Evolutionary conservation across 1,284 basidiomycete species (phyloP).

Genomic region (Boletus sp.): DNA sequence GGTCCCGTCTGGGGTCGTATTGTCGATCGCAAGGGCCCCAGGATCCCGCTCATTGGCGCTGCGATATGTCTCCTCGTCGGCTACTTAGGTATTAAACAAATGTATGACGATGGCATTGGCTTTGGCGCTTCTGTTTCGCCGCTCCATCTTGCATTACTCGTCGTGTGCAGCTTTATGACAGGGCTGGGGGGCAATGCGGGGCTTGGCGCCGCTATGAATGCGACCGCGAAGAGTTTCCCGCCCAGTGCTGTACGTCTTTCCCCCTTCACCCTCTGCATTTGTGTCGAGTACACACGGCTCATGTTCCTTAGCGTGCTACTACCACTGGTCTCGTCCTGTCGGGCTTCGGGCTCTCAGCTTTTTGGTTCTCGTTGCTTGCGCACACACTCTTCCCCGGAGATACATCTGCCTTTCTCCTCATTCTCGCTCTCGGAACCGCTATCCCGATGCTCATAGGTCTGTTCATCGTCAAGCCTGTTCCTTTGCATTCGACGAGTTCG

Average conservation of each 20-base stretch:
- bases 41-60: slow-evolving; percentile 44
- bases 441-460: slow-evolving; percentile 66
- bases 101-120: slow-evolving; percentile 52
- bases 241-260: slow-evolving; percentile 41
- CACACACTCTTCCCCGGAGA: slow-evolving; percentile 66
- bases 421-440: slow-evolving; percentile 70
- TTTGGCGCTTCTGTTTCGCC: slow-evolving; percentile 17
- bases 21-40: slow-evolving; percentile 61
- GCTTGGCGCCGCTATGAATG: slow-evolving; percentile 52
- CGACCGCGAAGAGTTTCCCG: slow-evolving; percentile 64
- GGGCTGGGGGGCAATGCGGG: slow-evolving; percentile 63
- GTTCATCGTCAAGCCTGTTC: slow-evolving; percentile 58
- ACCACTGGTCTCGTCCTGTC: slow-evolving; percentile 73
- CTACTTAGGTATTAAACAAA: slow-evolving; percentile 61
- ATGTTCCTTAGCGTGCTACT: slow-evolving; percentile 53
- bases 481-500: slow-evolving; percentile 35
- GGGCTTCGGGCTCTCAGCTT: slow-evolving; percentile 82
- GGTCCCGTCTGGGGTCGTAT: slow-evolving; percentile 70
- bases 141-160: slow-evolving; percentile 40
- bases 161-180: slow-evolving; percentile 52
- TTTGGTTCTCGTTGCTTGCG: slow-evolving; percentile 70
- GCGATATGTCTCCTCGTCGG: slow-evolving; percentile 55
- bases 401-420: slow-evolving; percentile 62
- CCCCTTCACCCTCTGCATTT: background rate
- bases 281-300: background rate